Base-by-base conservation (phyloP, 179 eudicot species). In the Monotropa hypopitys region DNA sequence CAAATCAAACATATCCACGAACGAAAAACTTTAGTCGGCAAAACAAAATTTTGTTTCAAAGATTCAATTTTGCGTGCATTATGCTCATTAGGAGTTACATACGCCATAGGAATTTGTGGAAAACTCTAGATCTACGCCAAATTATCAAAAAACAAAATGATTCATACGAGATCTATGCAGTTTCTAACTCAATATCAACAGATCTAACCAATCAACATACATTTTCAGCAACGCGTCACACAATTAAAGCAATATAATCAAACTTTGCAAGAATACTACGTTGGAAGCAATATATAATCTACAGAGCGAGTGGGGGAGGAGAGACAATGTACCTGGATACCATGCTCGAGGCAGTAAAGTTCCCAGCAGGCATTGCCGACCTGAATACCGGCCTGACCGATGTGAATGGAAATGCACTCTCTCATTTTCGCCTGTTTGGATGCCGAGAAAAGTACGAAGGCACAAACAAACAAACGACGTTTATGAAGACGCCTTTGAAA, bases 301-400 rank as follows among this genome's bases (percentile, higher is more conserved):
- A 20, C 21, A 18, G 3, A 38, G 26, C 18, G 46, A 65, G 38
- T 1, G 18, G 18, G 18, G 4, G 42, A 33, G 42, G 35, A 65
- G 43, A 65, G 70, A 65, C 42, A 65, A 5, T 15, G 42, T 63
- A 85, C 88, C 85, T 78, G 77, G 68, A 85, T 85, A 72, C 88
- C 88, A 72, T 85, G 88, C 76, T 85, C 88, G 47, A 83, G 88
- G 84, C 88, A 85, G 62, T 85, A 85, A 65, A 85, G 88, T 28
- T 86, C 88, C 88, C 88, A 86, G 47, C 88, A 86, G 32, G 88
- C 84, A 74, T 86, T 86, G 33, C 88, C 88, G 77, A 85, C 85
- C 81, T 85, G 88, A 54, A 85, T 85, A 35, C 88, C 88, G 69
- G 88, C 88, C 84, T 85, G 88, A 43, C 88, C 85, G 47, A 85